Percentiles rank a stretch among this genome's conserved stretches.
Evolutionary conservation across 441 rosid species (phyloP).

Genomic region (Erodium moschatum): DNA sequence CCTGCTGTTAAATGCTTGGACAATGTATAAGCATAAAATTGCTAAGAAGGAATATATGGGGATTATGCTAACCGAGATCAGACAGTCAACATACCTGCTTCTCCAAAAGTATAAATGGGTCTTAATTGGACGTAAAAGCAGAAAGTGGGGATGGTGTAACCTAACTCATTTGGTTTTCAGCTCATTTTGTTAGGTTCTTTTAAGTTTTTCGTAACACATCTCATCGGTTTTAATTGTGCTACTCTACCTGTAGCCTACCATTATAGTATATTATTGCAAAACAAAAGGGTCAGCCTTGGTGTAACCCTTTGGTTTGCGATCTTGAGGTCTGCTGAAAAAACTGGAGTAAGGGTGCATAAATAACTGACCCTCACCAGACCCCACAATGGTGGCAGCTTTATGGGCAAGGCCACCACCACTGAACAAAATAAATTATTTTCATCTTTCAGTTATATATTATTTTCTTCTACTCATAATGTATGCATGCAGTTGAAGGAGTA

Average conservation of each 20-base stretch:
- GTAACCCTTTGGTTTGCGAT: not conserved
- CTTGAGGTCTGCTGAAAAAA: not conserved
- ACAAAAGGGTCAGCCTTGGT: not conserved
- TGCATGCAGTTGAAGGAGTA: slow-evolving; percentile 67
- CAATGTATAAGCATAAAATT: not conserved
- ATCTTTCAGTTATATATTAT: not conserved
- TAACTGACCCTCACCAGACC: too few relatives aligned
- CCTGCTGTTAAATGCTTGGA: not conserved
- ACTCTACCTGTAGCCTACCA: not conserved
- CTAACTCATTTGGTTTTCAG: not conserved
- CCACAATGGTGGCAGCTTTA: too few relatives aligned
- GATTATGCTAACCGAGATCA: not conserved
- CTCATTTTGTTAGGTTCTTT: not conserved
- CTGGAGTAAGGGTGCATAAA: too few relatives aligned
- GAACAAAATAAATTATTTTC: not conserved
- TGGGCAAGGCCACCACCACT: too few relatives aligned
- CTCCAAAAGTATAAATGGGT: not conserved
- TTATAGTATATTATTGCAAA: slow-evolving; percentile 1
- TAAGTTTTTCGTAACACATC: not conserved
- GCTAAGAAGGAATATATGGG: not conserved
- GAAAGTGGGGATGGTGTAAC: not conserved
- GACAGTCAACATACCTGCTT: not conserved
- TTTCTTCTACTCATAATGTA: slow-evolving; percentile 20
- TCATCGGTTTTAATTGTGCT: not conserved
- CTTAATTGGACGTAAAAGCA: not conserved